Conservation (phyloP, 345 rosid species). For the Eucalyptus pauciflora region DNA sequence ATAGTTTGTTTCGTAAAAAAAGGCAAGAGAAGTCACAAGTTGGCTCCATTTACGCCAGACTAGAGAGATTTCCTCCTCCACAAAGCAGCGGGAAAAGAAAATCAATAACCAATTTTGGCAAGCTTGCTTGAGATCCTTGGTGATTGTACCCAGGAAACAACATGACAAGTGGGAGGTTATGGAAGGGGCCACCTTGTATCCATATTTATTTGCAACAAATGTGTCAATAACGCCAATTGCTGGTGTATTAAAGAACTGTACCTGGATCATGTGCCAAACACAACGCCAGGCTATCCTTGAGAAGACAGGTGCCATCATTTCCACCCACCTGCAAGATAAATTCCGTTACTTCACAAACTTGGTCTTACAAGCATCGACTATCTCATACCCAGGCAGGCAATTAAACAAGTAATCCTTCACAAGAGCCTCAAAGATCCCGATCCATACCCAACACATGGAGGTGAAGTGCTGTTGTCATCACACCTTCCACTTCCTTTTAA, state of each 20-base stretch:
- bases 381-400: neutral
- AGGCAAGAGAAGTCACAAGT: neutral
- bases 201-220: neutral
- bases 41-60: neutral
- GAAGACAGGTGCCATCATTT: conserved; percentile 98
- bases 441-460: conserved; percentile 82
- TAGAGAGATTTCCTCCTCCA: neutral
- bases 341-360: neutral
- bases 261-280: conserved; percentile 94
- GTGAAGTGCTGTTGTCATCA: conserved; percentile 55
- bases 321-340: conserved; percentile 73
- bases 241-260: neutral
- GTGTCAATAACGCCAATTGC: neutral
- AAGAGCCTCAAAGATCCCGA: neutral
- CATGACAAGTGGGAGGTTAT: neutral
- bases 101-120: neutral
- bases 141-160: neutral
- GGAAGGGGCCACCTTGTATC: neutral
- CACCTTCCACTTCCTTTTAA: conserved; percentile 69
- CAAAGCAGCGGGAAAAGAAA: neutral
- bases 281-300: conserved; percentile 90
- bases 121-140: neutral
- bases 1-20: neutral
- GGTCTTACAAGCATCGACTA: neutral
- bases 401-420: neutral